Conservation (phyloP, 495 filamentous ascomycete genomes). For the Penicillium maclennaniae region DNA sequence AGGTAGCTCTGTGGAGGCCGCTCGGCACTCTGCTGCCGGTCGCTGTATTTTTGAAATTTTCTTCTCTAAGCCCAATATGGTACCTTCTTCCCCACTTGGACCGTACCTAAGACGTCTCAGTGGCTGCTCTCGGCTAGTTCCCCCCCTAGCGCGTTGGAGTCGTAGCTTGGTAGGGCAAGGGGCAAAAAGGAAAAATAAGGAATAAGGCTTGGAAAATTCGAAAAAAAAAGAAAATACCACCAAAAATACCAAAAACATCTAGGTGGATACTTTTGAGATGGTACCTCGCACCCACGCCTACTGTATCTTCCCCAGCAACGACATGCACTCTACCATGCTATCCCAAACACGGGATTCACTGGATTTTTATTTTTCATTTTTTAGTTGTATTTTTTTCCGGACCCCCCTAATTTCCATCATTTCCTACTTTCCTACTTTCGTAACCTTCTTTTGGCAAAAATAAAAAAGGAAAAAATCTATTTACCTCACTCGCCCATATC, state of each 20-base stretch:
- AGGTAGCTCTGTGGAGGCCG: conserved; percentile 4
- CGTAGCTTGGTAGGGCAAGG: conserved; percentile 9
- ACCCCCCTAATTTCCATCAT: not conserved
- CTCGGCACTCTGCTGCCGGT: conserved; percentile 21
- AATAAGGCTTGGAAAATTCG: conserved; percentile 4
- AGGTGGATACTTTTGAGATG: not conserved
- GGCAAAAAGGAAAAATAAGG: conserved; percentile 10
- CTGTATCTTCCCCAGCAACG: conserved; percentile 6
- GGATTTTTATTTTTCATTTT: conserved; percentile 17
- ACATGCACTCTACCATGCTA: conserved; percentile 1
- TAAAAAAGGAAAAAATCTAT: conserved; percentile 3
- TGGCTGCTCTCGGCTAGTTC: conserved; percentile 6
- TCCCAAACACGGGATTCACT: not conserved
- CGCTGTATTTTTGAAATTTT: not conserved
- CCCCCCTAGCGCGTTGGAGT: conserved; percentile 1
- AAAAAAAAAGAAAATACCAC: not conserved
- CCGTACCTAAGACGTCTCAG: not conserved
- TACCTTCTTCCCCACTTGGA: not conserved
- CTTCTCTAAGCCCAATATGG: conserved; percentile 1
- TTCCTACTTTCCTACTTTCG: too few relatives aligned
- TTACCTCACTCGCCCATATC: conserved; percentile 24
- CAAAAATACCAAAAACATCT: not conserved
- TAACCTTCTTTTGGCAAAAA: not conserved
- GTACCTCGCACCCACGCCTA: not conserved
- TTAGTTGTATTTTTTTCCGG: not conserved